Percentiles rank a stretch among this genome's conserved stretches.
Evolutionary conservation across 1,284 basidiomycete species (phyloP).

Genomic region (Moesziomyces sp.): DNA sequence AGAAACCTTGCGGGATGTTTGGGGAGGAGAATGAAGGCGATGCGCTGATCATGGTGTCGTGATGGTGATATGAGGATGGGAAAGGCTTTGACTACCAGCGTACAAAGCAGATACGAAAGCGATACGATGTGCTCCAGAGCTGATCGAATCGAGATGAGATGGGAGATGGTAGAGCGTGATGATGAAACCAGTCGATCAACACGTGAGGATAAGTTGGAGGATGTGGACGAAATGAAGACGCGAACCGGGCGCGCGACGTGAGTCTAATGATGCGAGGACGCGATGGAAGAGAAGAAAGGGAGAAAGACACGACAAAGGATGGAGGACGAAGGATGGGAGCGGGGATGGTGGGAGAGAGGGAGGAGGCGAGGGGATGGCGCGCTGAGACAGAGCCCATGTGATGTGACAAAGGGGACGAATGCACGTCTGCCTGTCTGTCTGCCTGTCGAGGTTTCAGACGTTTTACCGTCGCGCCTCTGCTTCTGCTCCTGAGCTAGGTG

Average conservation of each 20-base stretch:
- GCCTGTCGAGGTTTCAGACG: too few species aligned
- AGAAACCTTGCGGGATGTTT: constrained; percentile 10
- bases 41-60: constrained; percentile 24
- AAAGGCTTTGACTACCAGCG: constrained; percentile 32
- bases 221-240: constrained; percentile 17
- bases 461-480: too few species aligned
- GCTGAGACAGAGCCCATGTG: neutral
- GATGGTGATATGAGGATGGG: neutral
- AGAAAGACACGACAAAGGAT: neutral
- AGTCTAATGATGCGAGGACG: neutral
- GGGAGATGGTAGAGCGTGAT: neutral
- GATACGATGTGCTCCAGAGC: constrained; percentile 26
- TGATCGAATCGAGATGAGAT: constrained; percentile 1
- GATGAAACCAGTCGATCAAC: constrained; percentile 35
- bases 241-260: constrained; percentile 27
- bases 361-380: neutral
- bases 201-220: neutral
- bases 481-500: too few species aligned
- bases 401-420: neutral
- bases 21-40: constrained; percentile 29
- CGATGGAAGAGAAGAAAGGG: neutral
- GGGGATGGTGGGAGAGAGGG: neutral
- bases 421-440: too few species aligned
- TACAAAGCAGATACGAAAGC: constrained; percentile 8
- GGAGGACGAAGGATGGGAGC: constrained; percentile 1